These are phyloP conservation scores for Tricharina praecox DNA, from an alignment of 495 filamentous ascomycete species.

Conservation along the genomic window DNA sequence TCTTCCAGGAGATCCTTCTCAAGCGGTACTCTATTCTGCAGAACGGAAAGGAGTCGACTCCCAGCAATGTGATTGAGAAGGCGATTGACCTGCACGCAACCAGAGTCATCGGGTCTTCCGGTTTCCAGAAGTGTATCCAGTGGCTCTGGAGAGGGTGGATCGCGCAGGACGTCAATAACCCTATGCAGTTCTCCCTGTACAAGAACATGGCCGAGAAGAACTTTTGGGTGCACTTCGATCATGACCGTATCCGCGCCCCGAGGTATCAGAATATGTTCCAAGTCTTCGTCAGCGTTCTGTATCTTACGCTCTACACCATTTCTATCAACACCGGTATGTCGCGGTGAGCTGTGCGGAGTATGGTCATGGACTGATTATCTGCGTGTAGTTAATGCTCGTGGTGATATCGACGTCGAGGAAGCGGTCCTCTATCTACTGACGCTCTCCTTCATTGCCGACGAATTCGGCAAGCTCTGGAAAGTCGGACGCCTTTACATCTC, in stretches of 20 bases:
- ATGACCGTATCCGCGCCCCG: conserved; percentile 82
- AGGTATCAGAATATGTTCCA: conserved; percentile 82
- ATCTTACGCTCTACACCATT: conserved; percentile 65
- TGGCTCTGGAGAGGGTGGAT: conserved; percentile 94
- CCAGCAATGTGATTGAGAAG: conserved; percentile 70
- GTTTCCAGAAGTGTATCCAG: conserved; percentile 85
- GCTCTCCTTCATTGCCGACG: conserved; percentile 79
- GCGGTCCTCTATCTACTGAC: conserved; percentile 79
- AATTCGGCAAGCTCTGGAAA: conserved; percentile 76
- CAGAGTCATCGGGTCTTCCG: conserved; percentile 67
- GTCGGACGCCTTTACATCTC: conserved; percentile 72
- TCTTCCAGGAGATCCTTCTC: conserved; percentile 68
- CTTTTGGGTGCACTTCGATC: conserved; percentile 71
- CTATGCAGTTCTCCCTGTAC: conserved; percentile 71
- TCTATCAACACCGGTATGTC: conserved; percentile 93
- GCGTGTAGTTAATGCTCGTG: conserved; percentile 31
- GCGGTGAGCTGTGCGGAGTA: no score
- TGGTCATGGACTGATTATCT: no score
- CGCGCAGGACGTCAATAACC: conserved; percentile 81
- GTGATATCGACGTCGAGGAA: conserved; percentile 76
- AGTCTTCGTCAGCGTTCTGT: conserved; percentile 67
- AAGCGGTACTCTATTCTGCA: conserved; percentile 74
- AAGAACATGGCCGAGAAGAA: conserved; percentile 51
- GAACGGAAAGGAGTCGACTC: conserved; percentile 50
- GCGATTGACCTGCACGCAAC: conserved; percentile 86